Conservation (phyloP, 2,329 filamentous ascomycete genomes). For the Aspergillus tamarii region DNA sequence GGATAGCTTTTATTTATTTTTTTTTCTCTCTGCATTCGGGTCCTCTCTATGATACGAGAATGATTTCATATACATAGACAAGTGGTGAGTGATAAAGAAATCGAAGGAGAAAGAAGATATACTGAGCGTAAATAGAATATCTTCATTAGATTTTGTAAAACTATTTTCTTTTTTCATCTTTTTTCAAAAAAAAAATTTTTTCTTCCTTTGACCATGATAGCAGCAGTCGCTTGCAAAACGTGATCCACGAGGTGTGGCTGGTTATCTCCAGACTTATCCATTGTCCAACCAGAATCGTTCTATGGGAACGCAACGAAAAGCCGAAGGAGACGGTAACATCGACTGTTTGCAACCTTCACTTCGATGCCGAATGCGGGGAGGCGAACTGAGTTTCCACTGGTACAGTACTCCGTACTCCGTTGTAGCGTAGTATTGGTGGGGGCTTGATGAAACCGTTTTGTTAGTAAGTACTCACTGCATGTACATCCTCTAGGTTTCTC, state of each 20-base stretch:
- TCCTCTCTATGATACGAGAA: background rate
- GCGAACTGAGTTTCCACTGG: constrained; percentile 8
- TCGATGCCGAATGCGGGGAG: constrained; percentile 25
- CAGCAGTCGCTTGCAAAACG: background rate
- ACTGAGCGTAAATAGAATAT: background rate
- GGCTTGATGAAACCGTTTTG: background rate
- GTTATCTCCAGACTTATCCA: background rate
- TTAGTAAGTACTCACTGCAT: background rate
- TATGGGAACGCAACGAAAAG: background rate
- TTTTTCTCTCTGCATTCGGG: background rate
- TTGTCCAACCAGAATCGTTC: constrained; percentile 7
- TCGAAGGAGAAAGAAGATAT: background rate
- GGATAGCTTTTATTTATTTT: background rate
- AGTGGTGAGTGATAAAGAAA: background rate
- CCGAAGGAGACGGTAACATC: constrained; percentile 26
- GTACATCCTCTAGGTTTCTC: background rate
- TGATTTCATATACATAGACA: background rate
- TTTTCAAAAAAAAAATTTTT: background rate
- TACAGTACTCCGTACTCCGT: background rate
- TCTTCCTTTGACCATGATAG: no score
- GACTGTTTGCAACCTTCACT: constrained; percentile 15
- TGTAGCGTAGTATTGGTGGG: constrained; percentile 3
- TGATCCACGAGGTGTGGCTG: background rate
- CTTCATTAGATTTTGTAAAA: background rate
- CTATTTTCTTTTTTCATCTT: background rate